Evolutionary conservation across 2,329 filamentous ascomycete species (phyloP), one percentile per base, ranked within the genome.

Genomic region (Fusarium abutilonis): DNA sequence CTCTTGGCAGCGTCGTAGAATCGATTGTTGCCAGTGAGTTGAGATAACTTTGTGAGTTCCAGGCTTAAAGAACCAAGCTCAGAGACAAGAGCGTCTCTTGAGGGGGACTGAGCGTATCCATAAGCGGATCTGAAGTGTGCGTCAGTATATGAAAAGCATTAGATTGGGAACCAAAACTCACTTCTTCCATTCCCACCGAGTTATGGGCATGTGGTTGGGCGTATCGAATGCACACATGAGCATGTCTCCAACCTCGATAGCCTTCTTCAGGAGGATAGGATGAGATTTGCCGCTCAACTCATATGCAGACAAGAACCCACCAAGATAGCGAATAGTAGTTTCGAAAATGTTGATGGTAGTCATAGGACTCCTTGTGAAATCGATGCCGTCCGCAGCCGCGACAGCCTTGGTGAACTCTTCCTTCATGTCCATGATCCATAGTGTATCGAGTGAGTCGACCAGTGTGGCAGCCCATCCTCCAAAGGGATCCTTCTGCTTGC

Each of bases 381-480:
- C 85, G 56, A 90, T 84, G 58, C 68, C 67, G 47, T 81, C 75
- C 13, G 85, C 82, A 4, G 83, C 85, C 48, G 80, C 75, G 6
- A 87, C 84, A 8, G 87, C 87, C 59, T 83, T 79, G 28, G 83
- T 80, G 66, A 90, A 91, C 54, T 90, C 87, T 1, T 83, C 78
- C 66, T 82, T 81, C 72, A 90, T 70, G 6, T 81, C 87, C 83
- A 90, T 86, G 56, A 91, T 88, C 87, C 87, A 90, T 11, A 91
- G 75, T 15, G 86, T 86, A 70, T 90, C 88, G 49, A 89, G 78
- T 9, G 83, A 77, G 70, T 89, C 86, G 31, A 89, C 84, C 60
- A 89, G 74, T 4, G 86, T 89, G 2, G 86, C 86, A 19, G 83
- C 85, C 86, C 86, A 89, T 14, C 86, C 87, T 21, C 84, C 85